Evolutionary conservation across 306 rosid species (phyloP), one percentile per base, ranked within the genome.

Genomic region (Cyamopsis tetragonoloba): DNA sequence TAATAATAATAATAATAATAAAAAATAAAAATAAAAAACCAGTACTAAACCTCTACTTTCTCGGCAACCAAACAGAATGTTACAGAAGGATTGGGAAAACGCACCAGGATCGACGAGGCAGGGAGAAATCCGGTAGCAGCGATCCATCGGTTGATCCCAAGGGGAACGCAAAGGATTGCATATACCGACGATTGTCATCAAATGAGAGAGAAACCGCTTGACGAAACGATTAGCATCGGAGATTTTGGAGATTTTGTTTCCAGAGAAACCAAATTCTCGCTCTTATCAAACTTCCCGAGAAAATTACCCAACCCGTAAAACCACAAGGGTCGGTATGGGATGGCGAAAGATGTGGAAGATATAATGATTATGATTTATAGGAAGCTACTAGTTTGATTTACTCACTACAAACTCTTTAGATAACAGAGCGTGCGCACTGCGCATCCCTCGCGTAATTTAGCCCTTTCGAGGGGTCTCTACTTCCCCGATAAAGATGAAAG

Each of bases 41-140:
- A 72, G 39, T 11, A 4, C 3, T 50, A n/a, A 17, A 60, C 34
- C 5, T 18, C 39, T 39, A 28, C 30, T 77, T 73, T 54, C 66
- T 32, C 69, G 19, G 64, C 28, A 20, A 44, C 58, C 41, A 56
- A 43, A 75, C 24, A 62, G 32, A 71, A 39, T 4, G 56, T 9
- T 17, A 18, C 32, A 43, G 59, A 17, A 48, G 1, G 49, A 13
- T 30, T 28, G 23, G 20, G 3, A 35, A 55, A 35, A 43, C 72
- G 61, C 64, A 93, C 99, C 95, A 6, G 96, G 99, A 83, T 90
- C 96, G 38, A 86, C 66, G 61, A 90, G 88, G 63, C 96, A 95
- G 31, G 96, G 97, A 41, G 79, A 49, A 15, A 57, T 18, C 3
- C 77, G 73, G 75, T 41, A 70, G 86, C 71, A 89, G 17, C 88